Conservation (phyloP, 2,329 filamentous ascomycete species). For the Acrodontium crateriforme region DNA sequence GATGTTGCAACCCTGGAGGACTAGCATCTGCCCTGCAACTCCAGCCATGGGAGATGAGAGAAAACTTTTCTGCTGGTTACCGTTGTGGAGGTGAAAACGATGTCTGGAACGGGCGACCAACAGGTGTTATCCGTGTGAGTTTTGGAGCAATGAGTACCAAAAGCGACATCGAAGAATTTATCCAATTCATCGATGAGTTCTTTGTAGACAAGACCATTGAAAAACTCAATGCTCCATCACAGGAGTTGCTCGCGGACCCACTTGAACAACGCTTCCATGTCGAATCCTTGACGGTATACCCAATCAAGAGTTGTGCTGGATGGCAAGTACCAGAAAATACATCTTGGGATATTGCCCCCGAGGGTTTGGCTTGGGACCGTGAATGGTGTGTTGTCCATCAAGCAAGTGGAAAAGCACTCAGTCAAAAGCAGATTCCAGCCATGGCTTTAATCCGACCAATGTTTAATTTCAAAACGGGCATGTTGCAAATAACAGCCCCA, state of each 20-base stretch:
- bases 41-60: conserved; percentile 65
- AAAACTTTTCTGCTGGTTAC: conserved; percentile 73
- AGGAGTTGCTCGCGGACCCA: conserved; percentile 1
- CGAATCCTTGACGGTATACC: conserved; percentile 52
- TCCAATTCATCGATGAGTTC: conserved; percentile 28
- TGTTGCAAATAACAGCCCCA: conserved; percentile 44
- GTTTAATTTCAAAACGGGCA: conserved; percentile 55
- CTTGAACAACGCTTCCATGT: conserved; percentile 23
- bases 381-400: conserved; percentile 92
- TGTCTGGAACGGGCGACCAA: conserved; percentile 70
- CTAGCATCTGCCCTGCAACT: conserved; percentile 60
- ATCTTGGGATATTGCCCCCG: conserved; percentile 62
- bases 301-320: conserved; percentile 86
- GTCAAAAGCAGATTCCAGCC: conserved; percentile 72
- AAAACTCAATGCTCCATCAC: conserved; percentile 2
- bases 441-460: conserved; percentile 74
- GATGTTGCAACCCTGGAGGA: conserved; percentile 83
- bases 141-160: conserved; percentile 79
- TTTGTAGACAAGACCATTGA: conserved; percentile 14
- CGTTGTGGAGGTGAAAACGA: conserved; percentile 76
- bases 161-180: conserved; percentile 57
- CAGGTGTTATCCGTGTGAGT: conserved; percentile 73
- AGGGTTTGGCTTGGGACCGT: conserved; percentile 85
- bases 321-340: conserved; percentile 51
- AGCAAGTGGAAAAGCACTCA: conserved; percentile 71